Conservation (phyloP, 2,329 filamentous ascomycete genomes). For the Tolypocladium tundrense region DNA sequence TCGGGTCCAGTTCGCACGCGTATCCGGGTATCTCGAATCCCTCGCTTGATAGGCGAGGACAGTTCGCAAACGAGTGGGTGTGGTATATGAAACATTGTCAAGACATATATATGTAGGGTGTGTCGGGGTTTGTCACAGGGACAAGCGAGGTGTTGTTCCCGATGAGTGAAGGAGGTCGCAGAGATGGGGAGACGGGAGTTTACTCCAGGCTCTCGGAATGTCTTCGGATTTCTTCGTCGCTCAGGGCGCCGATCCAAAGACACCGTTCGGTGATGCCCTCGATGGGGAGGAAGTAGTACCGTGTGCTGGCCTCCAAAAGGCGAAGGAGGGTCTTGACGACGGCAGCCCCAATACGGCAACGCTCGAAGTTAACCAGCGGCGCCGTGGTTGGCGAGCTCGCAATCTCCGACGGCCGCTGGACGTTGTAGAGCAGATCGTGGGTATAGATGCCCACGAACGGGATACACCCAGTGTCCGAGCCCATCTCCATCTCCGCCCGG, state of each 20-base stretch:
- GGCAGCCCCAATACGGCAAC: conserved; percentile 63
- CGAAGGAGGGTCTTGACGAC: conserved; percentile 72
- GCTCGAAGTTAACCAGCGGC: conserved; percentile 73
- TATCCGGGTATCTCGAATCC: neutral
- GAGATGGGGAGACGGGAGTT: neutral
- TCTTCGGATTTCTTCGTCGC: conserved; percentile 61
- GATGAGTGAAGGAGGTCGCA: neutral
- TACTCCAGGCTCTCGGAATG: conserved; percentile 39
- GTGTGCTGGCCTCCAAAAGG: conserved; percentile 67
- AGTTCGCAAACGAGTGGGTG: neutral
- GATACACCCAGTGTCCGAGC: conserved; percentile 62
- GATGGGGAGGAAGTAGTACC: conserved; percentile 64
- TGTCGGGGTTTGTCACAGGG: neutral
- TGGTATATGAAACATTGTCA: neutral
- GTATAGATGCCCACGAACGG: conserved; percentile 79
- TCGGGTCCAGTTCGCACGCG: neutral
- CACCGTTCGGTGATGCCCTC: conserved; percentile 71
- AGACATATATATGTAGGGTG: neutral
- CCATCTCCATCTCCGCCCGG: conserved; percentile 67
- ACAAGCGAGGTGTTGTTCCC: neutral
- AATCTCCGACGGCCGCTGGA: conserved; percentile 67
- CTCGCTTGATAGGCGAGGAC: neutral
- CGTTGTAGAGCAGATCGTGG: conserved; percentile 73
- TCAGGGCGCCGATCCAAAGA: conserved; percentile 73
- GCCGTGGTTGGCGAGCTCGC: conserved; percentile 55